phyloP scores from a whole-genome alignment of 2,329 filamentous ascomycete genomes.

The Nemania diffusa region DNA sequence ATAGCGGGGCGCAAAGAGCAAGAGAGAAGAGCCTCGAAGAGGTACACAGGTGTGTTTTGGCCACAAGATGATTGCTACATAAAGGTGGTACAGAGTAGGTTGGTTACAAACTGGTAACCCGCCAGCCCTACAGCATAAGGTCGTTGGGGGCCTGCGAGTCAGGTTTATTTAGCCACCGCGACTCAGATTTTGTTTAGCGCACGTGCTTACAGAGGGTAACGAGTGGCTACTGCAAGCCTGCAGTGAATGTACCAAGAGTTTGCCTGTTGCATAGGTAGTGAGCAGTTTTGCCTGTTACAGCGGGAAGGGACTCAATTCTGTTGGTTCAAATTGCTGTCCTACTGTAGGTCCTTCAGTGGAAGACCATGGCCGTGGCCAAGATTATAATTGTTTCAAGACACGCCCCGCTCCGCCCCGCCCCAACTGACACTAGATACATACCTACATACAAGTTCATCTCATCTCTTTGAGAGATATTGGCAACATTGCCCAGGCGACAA shows the following conservation, averaged over 20 bases:
- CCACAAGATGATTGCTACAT: background rate
- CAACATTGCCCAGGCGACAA: background rate
- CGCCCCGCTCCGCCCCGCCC: slow-evolving; percentile 1
- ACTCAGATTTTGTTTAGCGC: slow-evolving; percentile 8
- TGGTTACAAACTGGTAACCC: slow-evolving; percentile 1
- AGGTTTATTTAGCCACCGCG: background rate
- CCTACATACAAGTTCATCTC: background rate
- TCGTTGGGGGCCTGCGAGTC: slow-evolving; percentile 7
- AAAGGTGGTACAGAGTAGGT: background rate
- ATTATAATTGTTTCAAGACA: slow-evolving; percentile 40
- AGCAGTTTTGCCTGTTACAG: slow-evolving; percentile 14
- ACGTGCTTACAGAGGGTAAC: slow-evolving; percentile 8
- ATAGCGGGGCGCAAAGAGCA: background rate
- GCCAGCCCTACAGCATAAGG: background rate
- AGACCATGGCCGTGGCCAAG: slow-evolving; percentile 25
- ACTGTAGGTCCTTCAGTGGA: slow-evolving; percentile 9
- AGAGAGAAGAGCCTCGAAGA: background rate
- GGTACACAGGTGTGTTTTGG: background rate
- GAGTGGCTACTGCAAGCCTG: slow-evolving; percentile 24
- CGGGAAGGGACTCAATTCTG: slow-evolving; percentile 15
- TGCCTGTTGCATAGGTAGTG: background rate
- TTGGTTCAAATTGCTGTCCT: slow-evolving; percentile 19
- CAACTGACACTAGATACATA: background rate
- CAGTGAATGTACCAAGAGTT: background rate
- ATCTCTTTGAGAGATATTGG: background rate